These are phyloP conservation scores for Penicillium daleae DNA, from an alignment of 495 filamentous ascomycete genomes.

Conservation along the genomic window DNA sequence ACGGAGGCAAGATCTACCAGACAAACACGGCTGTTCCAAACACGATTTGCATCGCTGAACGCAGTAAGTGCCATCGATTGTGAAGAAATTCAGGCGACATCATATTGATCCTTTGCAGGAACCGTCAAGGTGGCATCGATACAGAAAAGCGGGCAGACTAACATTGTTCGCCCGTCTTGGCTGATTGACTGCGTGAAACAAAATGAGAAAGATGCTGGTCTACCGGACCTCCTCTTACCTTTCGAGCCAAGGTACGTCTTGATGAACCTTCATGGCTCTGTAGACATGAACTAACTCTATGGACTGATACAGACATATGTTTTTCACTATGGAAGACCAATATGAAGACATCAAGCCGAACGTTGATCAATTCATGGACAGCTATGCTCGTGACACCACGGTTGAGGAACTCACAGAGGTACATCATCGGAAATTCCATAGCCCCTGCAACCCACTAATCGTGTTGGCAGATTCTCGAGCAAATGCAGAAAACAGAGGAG, in stretches of 20 bases:
- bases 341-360: constrained; percentile 52
- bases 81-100: neutral
- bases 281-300: neutral
- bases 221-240: constrained; percentile 63
- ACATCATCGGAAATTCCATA: neutral
- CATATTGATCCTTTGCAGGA: constrained; percentile 39
- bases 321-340: constrained; percentile 52
- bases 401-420: constrained; percentile 66
- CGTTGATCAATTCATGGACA: constrained; percentile 79
- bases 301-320: constrained; percentile 52
- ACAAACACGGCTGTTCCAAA: constrained; percentile 61
- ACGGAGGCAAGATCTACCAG: constrained; percentile 85
- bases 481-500: constrained; percentile 45
- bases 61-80: constrained; percentile 46
- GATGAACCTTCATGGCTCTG: constrained; percentile 20
- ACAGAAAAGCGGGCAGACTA: constrained; percentile 66
- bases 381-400: constrained; percentile 74
- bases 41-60: constrained; percentile 78
- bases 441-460: neutral
- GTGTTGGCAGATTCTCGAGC: constrained; percentile 42
- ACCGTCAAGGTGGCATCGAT: constrained; percentile 86
- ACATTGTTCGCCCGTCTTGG: constrained; percentile 83
- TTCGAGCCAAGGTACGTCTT: constrained; percentile 65
- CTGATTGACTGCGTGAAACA: constrained; percentile 79
- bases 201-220: constrained; percentile 61